phyloP scores from a whole-genome alignment of 2,329 filamentous ascomycete species.

The Diaporthe sp. region DNA sequence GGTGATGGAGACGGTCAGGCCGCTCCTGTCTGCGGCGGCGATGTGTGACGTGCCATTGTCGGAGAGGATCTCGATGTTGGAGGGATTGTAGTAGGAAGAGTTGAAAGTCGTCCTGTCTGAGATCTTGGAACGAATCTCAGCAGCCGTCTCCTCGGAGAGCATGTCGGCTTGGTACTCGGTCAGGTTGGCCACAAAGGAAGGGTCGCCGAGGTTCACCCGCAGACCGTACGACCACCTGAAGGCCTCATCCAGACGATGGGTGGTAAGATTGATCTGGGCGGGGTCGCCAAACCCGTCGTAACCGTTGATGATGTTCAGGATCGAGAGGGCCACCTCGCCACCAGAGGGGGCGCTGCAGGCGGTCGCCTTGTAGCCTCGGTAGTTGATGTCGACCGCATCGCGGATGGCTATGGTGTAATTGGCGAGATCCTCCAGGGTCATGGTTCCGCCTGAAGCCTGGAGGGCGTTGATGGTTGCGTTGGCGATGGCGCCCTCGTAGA shows the following conservation, averaged over 20 bases:
- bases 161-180: slow-evolving; percentile 72
- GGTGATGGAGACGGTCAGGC: slow-evolving; percentile 81
- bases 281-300: slow-evolving; percentile 75
- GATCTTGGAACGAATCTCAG: slow-evolving; percentile 63
- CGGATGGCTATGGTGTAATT: slow-evolving; percentile 79
- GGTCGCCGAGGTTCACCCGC: slow-evolving; percentile 82
- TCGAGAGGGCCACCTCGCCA: slow-evolving; percentile 79
- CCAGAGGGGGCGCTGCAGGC: slow-evolving; percentile 79
- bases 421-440: slow-evolving; percentile 79
- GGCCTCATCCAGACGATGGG: slow-evolving; percentile 86
- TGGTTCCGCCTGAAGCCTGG: slow-evolving; percentile 76
- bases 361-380: slow-evolving; percentile 79
- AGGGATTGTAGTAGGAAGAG: slow-evolving; percentile 59
- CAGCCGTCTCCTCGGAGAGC: slow-evolving; percentile 73
- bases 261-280: slow-evolving; percentile 70
- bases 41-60: slow-evolving; percentile 80
- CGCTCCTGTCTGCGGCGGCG: slow-evolving; percentile 76
- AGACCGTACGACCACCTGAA: slow-evolving; percentile 86
- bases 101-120: slow-evolving; percentile 55
- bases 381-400: slow-evolving; percentile 71
- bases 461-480: slow-evolving; percentile 78
- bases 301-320: slow-evolving; percentile 80
- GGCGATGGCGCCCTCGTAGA: slow-evolving; percentile 79
- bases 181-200: slow-evolving; percentile 73
- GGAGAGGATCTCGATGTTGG: slow-evolving; percentile 60